Base-by-base conservation (phyloP, 441 rosid genomes). In the Populus hybrid region DNA sequence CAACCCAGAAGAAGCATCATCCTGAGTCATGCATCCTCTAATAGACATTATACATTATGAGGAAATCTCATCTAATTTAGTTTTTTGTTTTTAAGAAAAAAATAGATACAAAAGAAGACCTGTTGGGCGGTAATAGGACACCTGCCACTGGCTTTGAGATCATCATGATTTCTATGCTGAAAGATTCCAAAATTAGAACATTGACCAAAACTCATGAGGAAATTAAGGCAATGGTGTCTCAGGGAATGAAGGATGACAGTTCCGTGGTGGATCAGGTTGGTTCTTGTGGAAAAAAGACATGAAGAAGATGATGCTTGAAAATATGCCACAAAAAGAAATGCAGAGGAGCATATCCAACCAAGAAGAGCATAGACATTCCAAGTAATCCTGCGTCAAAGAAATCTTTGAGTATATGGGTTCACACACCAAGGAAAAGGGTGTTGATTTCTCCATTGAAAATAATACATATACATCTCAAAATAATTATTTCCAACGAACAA, bases 331-430 rank as follows among this genome's bases (percentile, higher is more conserved):
- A 79, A 84, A 85, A 79, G 75, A 75, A 86, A 77, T 82, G 81
- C 87, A 81, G 80, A 82, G 83, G 74, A 82, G 89, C 86, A 72
- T 85, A 82, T 82, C 74, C 89, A 89, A 83, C 83, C 74, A 82
- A 77, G 80, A 78, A 74, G 76, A 59, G 84, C 66, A 87, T 82
- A 81, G 85, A 85, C 75, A 85, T 84, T 85, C 91, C 90, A 87
- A 83, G 84, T 77, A 77, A 92, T 87, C 97, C 93, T 91, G 97
- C 94, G 93, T 83, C 91, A 92, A 91, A 92, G 85, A 92, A 87
- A 90, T 87, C 82, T 87, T 80, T 90, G 88, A 92, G 90, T 82
- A 87, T 83, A 86, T 1, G 87, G 90, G 81, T 78, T 82, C 82
- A 83, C 77, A 81, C 78, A 74, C 80, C 76, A 80, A 28, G 21